Evolutionary conservation across 495 filamentous ascomycete genomes (phyloP), one percentile per base, ranked within the genome.

Genomic region (Talaromyces trachyspermus): DNA sequence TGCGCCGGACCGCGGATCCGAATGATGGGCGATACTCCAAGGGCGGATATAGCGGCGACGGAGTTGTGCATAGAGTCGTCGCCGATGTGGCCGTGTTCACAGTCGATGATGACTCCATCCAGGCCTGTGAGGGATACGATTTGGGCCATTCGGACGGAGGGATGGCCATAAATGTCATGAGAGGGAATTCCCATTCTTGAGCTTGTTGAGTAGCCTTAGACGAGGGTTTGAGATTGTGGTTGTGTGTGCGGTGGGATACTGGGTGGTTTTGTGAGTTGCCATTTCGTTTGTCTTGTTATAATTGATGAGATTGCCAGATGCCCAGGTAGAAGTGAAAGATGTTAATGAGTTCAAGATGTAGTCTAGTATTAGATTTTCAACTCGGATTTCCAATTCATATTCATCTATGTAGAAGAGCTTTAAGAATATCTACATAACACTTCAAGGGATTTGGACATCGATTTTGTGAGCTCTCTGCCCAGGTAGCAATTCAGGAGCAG

Each of bases 11-110:
- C 20, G 9, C n/a, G 51, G 14, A 85, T 74, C 49, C 83, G 67
- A 23, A 87, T 83, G 48, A 88, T 65, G 0, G 84, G 83, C 9
- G 77, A 80, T 0, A 83, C 79, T 7, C 81, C 84, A 50, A 77
- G 70, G 10, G 72, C 73, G 5, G 84, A 81, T 53, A 84, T 83
- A 3, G 81, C 80, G 19, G 85, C 81, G 24, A 91, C 86, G 2
- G 85, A 79, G 49, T 89, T 86, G 56, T 92, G 88, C 88, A 92
- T 92, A 10, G 78, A 74, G 29, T 76, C 78, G 64, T 91, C 85
- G 74, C 53, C 54, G 23, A 62, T 53, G 52, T 56, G 37, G 12
- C 60, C 60, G 25, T 62, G 57, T 27, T 60, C 60, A 15, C 48
- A 52, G 30, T 62, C 60, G 19, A 62, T 62, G 52, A 65, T 58